phyloP scores from a whole-genome alignment of 495 filamentous ascomycete species.

The Lentithecium fluviatile region DNA sequence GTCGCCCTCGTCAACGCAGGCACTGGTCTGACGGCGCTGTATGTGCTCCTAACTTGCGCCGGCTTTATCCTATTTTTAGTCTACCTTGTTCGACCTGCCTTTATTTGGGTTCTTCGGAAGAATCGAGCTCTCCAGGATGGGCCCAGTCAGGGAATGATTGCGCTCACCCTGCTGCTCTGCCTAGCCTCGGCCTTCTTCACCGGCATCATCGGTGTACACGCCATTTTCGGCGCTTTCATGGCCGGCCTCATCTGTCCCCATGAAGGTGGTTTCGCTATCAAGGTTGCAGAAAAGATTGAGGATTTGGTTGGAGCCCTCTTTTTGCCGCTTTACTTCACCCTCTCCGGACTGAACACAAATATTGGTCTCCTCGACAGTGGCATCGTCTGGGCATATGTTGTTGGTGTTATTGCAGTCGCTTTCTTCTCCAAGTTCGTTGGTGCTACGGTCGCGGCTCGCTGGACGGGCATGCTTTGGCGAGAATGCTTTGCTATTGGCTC shows the following conservation, averaged over 20 bases:
- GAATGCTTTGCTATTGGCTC: constrained; percentile 90
- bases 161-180: constrained; percentile 74
- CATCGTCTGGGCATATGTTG: constrained; percentile 87
- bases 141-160: constrained; percentile 82
- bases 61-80: constrained; percentile 78
- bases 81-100: constrained; percentile 71
- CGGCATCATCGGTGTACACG: constrained; percentile 85
- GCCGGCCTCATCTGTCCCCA: constrained; percentile 92
- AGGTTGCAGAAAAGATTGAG: constrained; percentile 93
- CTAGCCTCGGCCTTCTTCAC: constrained; percentile 93
- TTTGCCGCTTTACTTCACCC: constrained; percentile 90
- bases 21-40: constrained; percentile 81
- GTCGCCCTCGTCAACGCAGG: constrained; percentile 91
- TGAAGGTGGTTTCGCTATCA: constrained; percentile 90
- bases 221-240: constrained; percentile 87
- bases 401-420: constrained; percentile 79
- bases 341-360: constrained; percentile 88
- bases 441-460: constrained; percentile 74
- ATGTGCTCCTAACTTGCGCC: constrained; percentile 72
- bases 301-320: constrained; percentile 88
- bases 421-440: constrained; percentile 85
- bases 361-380: constrained; percentile 80
- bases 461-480: constrained; percentile 82
- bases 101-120: constrained; percentile 69
- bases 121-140: constrained; percentile 85